Percentiles rank a stretch among this genome's conserved stretches.
phyloP scores from a whole-genome alignment of 1,284 basidiomycete genomes.

The Rhodotorula sp. region DNA sequence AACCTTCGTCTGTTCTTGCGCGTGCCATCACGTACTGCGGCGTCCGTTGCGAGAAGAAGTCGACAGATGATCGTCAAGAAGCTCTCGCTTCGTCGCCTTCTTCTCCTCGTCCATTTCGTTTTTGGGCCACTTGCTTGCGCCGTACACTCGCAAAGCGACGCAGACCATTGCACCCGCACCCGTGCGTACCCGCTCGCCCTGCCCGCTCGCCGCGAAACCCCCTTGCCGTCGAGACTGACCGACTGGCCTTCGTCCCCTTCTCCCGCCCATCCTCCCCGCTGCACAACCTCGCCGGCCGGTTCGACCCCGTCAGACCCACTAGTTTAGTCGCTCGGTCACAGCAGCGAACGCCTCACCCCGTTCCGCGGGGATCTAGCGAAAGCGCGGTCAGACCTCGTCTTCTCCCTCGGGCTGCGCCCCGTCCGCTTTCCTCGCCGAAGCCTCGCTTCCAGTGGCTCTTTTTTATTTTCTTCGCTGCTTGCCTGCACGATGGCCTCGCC shows the following conservation, averaged over 20 bases:
- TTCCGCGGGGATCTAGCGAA: too few relatives aligned
- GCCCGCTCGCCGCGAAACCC: neutral
- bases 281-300: neutral
- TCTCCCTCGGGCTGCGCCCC: too few relatives aligned
- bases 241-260: neutral
- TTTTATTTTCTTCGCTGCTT: neutral
- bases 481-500: neutral
- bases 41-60: too few relatives aligned
- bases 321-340: too few relatives aligned
- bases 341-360: too few relatives aligned
- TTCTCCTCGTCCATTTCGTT: neutral
- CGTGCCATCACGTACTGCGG: too few relatives aligned
- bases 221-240: neutral
- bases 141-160: neutral
- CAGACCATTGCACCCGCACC: too few relatives aligned
- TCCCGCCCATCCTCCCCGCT: neutral
- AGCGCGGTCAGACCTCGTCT: too few relatives aligned
- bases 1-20: too few relatives aligned
- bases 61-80: too few relatives aligned
- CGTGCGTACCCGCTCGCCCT: neutral
- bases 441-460: neutral
- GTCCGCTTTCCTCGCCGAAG: neutral
- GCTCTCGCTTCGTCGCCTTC: neutral
- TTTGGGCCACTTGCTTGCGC: too few relatives aligned
- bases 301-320: too few relatives aligned